Conservation (phyloP, 1,139 yeast species). For the Geotrichum carabidarum region DNA sequence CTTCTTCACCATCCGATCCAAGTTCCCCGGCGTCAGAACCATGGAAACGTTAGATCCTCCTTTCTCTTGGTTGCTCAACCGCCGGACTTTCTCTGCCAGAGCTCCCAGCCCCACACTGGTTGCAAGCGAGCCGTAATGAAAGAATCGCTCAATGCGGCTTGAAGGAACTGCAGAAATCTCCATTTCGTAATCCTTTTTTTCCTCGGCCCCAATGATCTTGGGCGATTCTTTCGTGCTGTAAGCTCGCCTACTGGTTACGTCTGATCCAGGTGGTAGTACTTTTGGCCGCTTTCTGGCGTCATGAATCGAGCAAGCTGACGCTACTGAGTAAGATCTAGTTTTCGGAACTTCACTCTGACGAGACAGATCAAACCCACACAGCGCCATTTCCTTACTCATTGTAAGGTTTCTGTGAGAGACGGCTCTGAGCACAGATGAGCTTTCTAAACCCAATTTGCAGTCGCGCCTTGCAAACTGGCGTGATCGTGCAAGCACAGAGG, state of each 20-base stretch:
- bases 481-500: conserved; percentile 11
- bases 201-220: not conserved
- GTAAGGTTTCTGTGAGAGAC: conserved; percentile 8
- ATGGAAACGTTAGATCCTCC: conserved; percentile 51
- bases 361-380: conserved; percentile 6
- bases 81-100: conserved; percentile 68
- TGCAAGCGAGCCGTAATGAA: conserved; percentile 89
- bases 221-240: not conserved
- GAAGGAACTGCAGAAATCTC: conserved; percentile 73
- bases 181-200: conserved; percentile 43
- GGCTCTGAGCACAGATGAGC: conserved; percentile 11
- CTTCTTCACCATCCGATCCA: conserved; percentile 81
- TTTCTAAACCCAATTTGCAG: conserved; percentile 6
- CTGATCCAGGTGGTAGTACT: conserved; percentile 5
- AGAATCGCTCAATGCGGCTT: conserved; percentile 74
- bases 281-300: conserved; percentile 9
- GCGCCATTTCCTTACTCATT: not conserved
- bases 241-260: conserved; percentile 3
- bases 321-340: not conserved
- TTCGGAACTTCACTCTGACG: not conserved
- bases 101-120: conserved; percentile 88
- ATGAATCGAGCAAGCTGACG: not conserved
- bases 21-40: conserved; percentile 72
- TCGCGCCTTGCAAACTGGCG: conserved; percentile 3
- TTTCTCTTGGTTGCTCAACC: conserved; percentile 36